These are phyloP conservation scores for Pseudogymnoascus sp. DNA, from an alignment of 2,329 filamentous ascomycete genomes.

Conservation along the genomic window DNA sequence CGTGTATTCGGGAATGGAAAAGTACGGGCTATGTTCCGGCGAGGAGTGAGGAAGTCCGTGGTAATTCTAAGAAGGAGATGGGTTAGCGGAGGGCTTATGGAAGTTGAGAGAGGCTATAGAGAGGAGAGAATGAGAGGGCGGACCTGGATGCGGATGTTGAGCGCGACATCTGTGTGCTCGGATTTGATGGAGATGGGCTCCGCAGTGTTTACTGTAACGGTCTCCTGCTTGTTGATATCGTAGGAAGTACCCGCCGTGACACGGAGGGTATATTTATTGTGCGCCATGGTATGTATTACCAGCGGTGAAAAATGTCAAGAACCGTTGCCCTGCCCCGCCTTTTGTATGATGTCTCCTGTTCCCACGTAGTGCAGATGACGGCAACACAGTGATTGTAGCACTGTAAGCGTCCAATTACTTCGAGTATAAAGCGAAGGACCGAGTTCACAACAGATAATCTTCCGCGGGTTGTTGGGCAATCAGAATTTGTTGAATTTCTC, in stretches of 20 bases:
- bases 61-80: conserved; percentile 37
- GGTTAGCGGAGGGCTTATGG: conserved; percentile 10
- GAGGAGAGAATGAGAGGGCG: conserved; percentile 38
- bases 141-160: conserved; percentile 66
- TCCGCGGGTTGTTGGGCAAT: neutral
- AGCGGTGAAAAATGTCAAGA: conserved; percentile 5
- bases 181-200: conserved; percentile 55
- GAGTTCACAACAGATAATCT: neutral
- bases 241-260: conserved; percentile 78
- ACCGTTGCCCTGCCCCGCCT: neutral
- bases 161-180: conserved; percentile 54
- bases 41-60: conserved; percentile 64
- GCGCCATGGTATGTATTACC: conserved; percentile 41
- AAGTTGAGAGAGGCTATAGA: conserved; percentile 2
- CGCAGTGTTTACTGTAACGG: conserved; percentile 67
- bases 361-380: neutral
- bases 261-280: conserved; percentile 64
- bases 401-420: neutral
- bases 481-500: neutral
- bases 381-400: neutral
- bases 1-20: conserved; percentile 59
- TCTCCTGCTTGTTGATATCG: conserved; percentile 60
- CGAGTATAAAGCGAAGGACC: neutral
- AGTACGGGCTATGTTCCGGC: conserved; percentile 68
- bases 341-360: neutral